Evolutionary conservation across 2,329 filamentous ascomycete genomes (phyloP).

Genomic region (Pseudogymnoascus sp.): DNA sequence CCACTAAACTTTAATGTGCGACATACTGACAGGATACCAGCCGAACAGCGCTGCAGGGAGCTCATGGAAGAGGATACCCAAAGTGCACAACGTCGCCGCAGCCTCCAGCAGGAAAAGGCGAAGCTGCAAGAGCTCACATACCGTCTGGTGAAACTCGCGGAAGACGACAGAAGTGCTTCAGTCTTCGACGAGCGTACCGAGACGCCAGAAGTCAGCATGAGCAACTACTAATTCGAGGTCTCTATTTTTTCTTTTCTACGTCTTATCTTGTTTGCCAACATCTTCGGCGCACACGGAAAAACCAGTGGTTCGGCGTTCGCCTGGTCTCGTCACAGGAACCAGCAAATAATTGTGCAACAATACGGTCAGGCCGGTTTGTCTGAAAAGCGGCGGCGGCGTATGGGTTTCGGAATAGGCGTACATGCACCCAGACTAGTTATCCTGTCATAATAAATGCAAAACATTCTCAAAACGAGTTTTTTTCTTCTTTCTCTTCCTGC

Average conservation of each 20-base stretch:
- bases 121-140: conserved; percentile 11
- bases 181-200: neutral
- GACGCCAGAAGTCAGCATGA: neutral
- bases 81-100: conserved; percentile 5
- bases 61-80: conserved; percentile 14
- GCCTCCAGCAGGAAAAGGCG: conserved; percentile 9
- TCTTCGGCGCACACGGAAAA: neutral
- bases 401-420: conserved; percentile 2
- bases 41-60: conserved; percentile 11
- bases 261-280: neutral
- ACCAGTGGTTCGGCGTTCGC: neutral
- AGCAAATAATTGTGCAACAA: neutral
- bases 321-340: neutral
- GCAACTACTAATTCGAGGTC: neutral
- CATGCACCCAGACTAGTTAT: neutral
- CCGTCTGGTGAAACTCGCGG: conserved; percentile 11
- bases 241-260: neutral
- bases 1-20: no score
- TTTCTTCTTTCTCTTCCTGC: neutral
- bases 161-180: conserved; percentile 1
- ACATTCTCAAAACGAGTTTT: neutral
- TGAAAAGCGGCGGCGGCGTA: neutral
- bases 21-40: conserved; percentile 8
- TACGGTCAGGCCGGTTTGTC: neutral
- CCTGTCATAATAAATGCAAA: conserved; percentile 6